Evolutionary conservation across 441 rosid genomes (phyloP), one percentile per base, ranked within the genome.

Genomic region (Brassica hybrid): DNA sequence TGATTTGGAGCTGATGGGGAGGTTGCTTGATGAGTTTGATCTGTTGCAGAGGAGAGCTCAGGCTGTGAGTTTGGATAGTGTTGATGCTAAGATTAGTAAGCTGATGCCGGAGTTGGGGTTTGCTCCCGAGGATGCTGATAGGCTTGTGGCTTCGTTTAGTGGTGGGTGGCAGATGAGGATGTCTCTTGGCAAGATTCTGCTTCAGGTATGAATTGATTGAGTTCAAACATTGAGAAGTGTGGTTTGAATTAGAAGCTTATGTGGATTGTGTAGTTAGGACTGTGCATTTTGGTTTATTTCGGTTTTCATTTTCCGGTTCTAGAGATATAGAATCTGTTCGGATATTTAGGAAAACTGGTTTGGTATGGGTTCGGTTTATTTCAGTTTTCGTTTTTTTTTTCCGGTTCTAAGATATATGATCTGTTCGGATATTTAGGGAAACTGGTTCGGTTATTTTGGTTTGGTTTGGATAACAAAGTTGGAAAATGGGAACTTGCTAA

Each of bases 131-230:
- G 97, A 94, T 80, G 87, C 89, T 0, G 97, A 92, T 84, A 90
- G 97, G 83, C 85, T 94, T 80, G 98, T 94, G 8, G 98, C 97
- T 3, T 90, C 95, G 0, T 94, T 92, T 77, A 94, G 98, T 69
- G 81, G 98, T 66, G 97, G 98, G 3, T 94, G 98, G 98, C 97
- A 94, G 84, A 94, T 92, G 98, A 92, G 98, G 84, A 94, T 94
- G 89, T 92, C 97, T 4, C 95, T 94, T 69, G 98, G 98, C 58
- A 94, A 94, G 89, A 94, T 92, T 78, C 81, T 94, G 82, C 84
- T 94, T 83, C 97, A 94, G 98, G 98, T 92, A 85, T 13, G 7
- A 11, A 32, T 9, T 41, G 23, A 14, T 52, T 27, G 32, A 27
- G 6, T 6, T 16, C 56, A 48, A 7, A 48, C 7, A 14, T 2